These are phyloP conservation scores for Coemansia sp. DNA, from an alignment of 371 early-diverging fungal species.

Conservation along the genomic window DNA sequence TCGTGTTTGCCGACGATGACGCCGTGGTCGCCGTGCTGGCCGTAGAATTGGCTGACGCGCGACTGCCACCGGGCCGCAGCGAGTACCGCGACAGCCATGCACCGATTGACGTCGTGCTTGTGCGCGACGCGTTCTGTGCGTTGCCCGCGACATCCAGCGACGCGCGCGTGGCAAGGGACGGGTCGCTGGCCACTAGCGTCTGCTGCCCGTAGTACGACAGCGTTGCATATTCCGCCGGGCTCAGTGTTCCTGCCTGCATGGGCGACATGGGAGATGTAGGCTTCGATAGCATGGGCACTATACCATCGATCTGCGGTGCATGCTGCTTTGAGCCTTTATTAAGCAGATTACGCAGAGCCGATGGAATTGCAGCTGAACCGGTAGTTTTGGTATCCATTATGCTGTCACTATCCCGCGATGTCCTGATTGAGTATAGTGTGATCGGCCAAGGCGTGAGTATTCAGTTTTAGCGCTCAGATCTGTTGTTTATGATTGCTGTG, in stretches of 20 bases:
- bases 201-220: constrained; percentile 33
- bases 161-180: constrained; percentile 30
- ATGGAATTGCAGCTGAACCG: constrained; percentile 35
- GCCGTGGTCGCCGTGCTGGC: constrained; percentile 38
- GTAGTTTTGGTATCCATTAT: constrained; percentile 40
- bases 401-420: not conserved
- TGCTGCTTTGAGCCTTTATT: constrained; percentile 36
- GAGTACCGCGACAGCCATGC: constrained; percentile 48
- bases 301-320: constrained; percentile 52
- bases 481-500: no score
- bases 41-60: constrained; percentile 38
- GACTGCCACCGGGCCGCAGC: constrained; percentile 34
- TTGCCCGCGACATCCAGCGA: constrained; percentile 27
- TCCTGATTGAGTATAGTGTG: constrained; percentile 8
- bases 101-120: constrained; percentile 24
- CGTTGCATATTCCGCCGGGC: constrained; percentile 16
- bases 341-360: constrained; percentile 47
- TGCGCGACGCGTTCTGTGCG: constrained; percentile 11
- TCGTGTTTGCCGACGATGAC: constrained; percentile 25
- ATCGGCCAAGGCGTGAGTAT: not conserved
- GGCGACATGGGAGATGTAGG: constrained; percentile 14
- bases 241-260: constrained; percentile 27
- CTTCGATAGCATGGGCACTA: constrained; percentile 45
- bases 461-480: no score
- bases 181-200: constrained; percentile 41